Evolutionary conservation across 192 early-diverging fungal species (phyloP).

Genomic region (Gamsiella multidivaricata): DNA sequence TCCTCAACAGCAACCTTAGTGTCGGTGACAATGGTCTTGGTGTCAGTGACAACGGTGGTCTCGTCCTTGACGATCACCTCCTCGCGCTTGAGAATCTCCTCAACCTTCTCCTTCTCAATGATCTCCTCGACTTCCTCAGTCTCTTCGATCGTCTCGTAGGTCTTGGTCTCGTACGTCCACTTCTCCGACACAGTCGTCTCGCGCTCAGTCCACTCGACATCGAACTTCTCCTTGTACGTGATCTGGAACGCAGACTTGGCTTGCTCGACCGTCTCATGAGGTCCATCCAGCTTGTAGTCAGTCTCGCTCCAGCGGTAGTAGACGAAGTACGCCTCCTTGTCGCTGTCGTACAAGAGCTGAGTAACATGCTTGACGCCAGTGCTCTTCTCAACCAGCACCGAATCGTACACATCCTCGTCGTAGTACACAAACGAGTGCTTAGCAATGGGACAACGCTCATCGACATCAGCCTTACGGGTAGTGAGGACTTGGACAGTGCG

Average conservation of each 20-base stretch:
- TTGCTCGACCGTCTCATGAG: constrained; percentile 24
- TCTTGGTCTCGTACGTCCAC: constrained; percentile 37
- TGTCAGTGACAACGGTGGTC: too few species aligned
- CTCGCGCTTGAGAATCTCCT: constrained; percentile 18
- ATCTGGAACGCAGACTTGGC: constrained; percentile 32
- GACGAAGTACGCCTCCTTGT: constrained; percentile 7
- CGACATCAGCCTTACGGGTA: constrained; percentile 34
- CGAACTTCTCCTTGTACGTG: constrained; percentile 25
- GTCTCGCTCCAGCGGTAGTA: constrained; percentile 32
- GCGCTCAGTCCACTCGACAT: constrained; percentile 24
- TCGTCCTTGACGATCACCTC: constrained; percentile 9
- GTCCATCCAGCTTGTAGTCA: constrained; percentile 40
- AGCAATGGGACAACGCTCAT: constrained; percentile 22
- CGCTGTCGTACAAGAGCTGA: constrained; percentile 10
- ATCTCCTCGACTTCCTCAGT: constrained; percentile 38
- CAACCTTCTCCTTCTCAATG: constrained; percentile 29
- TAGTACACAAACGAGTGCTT: constrained; percentile 30
- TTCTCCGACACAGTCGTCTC: constrained; percentile 22
- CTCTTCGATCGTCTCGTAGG: constrained; percentile 37
- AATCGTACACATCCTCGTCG: constrained; percentile 35
- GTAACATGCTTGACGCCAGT: constrained; percentile 29
- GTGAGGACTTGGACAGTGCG: constrained; percentile 31
- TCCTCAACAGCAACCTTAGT: background rate
- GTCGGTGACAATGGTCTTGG: too few species aligned
- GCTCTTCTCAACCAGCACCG: constrained; percentile 21